Percentiles rank a stretch among this genome's conserved stretches.
Evolutionary conservation across 805 yeast genomes (phyloP).

Genomic region (Clavispora santaluciae): DNA sequence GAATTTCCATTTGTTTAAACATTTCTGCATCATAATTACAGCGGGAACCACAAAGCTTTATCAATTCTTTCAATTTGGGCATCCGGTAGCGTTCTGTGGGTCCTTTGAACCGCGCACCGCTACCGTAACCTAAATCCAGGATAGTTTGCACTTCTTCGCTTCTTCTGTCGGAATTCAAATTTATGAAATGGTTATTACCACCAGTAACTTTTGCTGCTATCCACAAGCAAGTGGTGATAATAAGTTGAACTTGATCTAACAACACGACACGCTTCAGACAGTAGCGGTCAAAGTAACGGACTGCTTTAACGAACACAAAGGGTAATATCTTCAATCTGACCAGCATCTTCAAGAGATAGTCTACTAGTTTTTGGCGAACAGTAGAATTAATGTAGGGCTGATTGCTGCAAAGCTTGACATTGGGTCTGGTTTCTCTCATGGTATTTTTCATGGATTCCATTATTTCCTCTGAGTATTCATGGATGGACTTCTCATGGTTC

Average conservation of each 20-base stretch:
- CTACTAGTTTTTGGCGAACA: slow-evolving; percentile 70
- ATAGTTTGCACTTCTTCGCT: slow-evolving; percentile 23
- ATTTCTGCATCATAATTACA: slow-evolving; percentile 45
- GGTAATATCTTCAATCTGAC: slow-evolving; percentile 61
- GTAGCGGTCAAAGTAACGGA: slow-evolving; percentile 82
- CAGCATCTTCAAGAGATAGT: slow-evolving; percentile 72
- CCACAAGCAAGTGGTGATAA: slow-evolving; percentile 91
- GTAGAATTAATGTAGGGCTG: slow-evolving; percentile 83
- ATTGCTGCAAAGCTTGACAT: slow-evolving; percentile 56
- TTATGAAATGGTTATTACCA: slow-evolving; percentile 64
- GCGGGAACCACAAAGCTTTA: slow-evolving; percentile 62
- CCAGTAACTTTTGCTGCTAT: slow-evolving; percentile 82
- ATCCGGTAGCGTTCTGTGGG: slow-evolving; percentile 72
- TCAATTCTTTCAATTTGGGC: slow-evolving; percentile 59
- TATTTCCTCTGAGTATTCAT: slow-evolving; percentile 53
- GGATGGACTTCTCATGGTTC: slow-evolving; percentile 40
- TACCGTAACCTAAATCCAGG: slow-evolving; percentile 37
- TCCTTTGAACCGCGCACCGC: slow-evolving; percentile 58
- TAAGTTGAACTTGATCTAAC: slow-evolving; percentile 82
- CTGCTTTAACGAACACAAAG: slow-evolving; percentile 61
- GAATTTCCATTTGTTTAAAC: slow-evolving; percentile 71
- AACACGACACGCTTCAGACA: slow-evolving; percentile 82
- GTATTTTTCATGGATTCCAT: slow-evolving; percentile 33
- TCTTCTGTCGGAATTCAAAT: slow-evolving; percentile 19
- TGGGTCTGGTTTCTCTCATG: slow-evolving; percentile 41